Evolutionary conservation across 2,329 filamentous ascomycete species (phyloP), one percentile per base, ranked within the genome.

Genomic region (Pseudogymnoascus sp.): DNA sequence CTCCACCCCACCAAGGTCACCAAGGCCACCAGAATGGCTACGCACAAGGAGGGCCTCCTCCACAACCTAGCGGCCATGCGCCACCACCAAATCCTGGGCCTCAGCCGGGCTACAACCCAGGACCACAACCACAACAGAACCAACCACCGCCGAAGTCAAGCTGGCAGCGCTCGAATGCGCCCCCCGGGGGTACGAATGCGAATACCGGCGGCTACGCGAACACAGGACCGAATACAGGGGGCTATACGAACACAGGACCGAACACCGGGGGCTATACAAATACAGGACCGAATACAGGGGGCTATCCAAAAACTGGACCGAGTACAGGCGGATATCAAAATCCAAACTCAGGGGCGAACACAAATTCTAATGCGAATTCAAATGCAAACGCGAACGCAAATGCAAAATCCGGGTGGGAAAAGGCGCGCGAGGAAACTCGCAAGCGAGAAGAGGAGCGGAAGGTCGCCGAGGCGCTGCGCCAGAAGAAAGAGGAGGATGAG

Each of bases 361-460:
- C 28, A 14, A 60, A 60, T 60, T 37, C 25, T 13, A 60, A 60
- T 39, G 4, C 34, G 45, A 41, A 63, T 60, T 4, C 45, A 41
- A 34, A 57, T 23, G 13, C 34, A 39, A 34, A 54, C 14, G 31
- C 67, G n/a, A n/a, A n/a, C n/a, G n/a, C n/a, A 54, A 62, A 64
- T 57, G 69, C 76, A 23, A 82, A 81, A 70, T 78, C 79, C 7
- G 79, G 83, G 0, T 90, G 87, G 87, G 86, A 90, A 69, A 88
- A 85, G 72, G 87, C 86, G 3, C 79, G 87, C 63, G 87, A 90
- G 71, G 87, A 90, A 68, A 88, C 83, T 19, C 79, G 83, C 48
- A 82, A 62, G 1, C 89, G 86, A 85, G 85, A 89, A 69, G 88
- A 86, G 71, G 87, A 89, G 67, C 84, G 85, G 10, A 87, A 81